Evolutionary conservation across 257 asterid species (phyloP).

Genomic region (Lithospermum erythrorhizon): DNA sequence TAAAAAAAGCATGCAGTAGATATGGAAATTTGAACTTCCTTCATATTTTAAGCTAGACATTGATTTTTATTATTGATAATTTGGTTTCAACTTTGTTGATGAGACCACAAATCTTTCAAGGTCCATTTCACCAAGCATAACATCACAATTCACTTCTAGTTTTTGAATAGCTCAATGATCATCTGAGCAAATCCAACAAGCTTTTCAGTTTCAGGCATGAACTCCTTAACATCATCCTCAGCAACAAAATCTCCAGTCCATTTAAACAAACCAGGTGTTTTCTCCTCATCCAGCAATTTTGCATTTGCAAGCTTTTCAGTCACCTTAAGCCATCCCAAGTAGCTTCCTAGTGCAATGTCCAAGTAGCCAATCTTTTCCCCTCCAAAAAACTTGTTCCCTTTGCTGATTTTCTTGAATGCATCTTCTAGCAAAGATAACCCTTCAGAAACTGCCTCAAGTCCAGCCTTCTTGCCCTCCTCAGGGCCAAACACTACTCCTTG

Average conservation of each 20-base stretch:
- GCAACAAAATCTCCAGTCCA: slow-evolving; percentile 40
- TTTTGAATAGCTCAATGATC: not conserved
- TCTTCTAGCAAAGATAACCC: slow-evolving; percentile 39
- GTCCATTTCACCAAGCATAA: too few species aligned
- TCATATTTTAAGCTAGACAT: too few species aligned
- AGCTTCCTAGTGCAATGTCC: slow-evolving; percentile 54
- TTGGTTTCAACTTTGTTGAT: too few species aligned
- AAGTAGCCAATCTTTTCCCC: slow-evolving; percentile 45
- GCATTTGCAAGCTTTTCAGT: slow-evolving; percentile 16
- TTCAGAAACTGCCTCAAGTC: slow-evolving; percentile 19
- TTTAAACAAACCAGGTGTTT: slow-evolving; percentile 31
- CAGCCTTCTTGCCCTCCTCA: slow-evolving; percentile 26
- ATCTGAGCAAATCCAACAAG: slow-evolving; percentile 30
- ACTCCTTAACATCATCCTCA: slow-evolving; percentile 32
- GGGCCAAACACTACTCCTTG: slow-evolving; percentile 18
- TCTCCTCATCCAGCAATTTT: slow-evolving; percentile 30
- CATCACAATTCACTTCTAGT: too few species aligned
- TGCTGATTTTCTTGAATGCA: slow-evolving; percentile 40
- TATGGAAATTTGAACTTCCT: too few species aligned
- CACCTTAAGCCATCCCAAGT: slow-evolving; percentile 35
- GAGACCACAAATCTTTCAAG: too few species aligned
- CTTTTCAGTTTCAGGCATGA: slow-evolving; percentile 38
- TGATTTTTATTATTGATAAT: too few species aligned
- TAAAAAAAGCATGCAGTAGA: too few species aligned
- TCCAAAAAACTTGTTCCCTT: slow-evolving; percentile 40